phyloP scores from a whole-genome alignment of 1,284 basidiomycete genomes.

The Waitea zeae region DNA sequence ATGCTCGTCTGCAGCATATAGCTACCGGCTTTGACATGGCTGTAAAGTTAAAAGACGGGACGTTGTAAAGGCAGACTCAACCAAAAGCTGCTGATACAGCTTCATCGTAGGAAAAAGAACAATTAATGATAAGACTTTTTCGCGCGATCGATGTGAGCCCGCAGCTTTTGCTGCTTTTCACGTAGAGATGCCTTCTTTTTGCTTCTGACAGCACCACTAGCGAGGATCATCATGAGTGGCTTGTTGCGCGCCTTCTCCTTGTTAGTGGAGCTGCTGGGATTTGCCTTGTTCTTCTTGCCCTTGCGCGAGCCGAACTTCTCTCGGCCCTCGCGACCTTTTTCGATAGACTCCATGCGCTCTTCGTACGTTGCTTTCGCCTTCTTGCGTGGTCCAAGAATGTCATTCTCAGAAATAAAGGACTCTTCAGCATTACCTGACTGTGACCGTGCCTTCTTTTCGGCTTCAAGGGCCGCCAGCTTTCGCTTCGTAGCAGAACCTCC shows the following conservation, averaged over 20 bases:
- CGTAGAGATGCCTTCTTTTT: constrained; percentile 82
- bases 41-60: not conserved
- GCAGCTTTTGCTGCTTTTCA: constrained; percentile 68
- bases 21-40: constrained; percentile 1
- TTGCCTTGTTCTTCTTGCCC: constrained; percentile 77
- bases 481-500: constrained; percentile 73
- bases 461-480: constrained; percentile 69
- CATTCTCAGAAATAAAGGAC: constrained; percentile 73
- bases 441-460: constrained; percentile 35
- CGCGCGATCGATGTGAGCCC: constrained; percentile 53
- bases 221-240: constrained; percentile 85
- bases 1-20: constrained; percentile 1
- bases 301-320: constrained; percentile 87
- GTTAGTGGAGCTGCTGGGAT: constrained; percentile 73
- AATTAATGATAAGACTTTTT: constrained; percentile 38
- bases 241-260: constrained; percentile 83
- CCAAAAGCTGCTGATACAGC: no score
- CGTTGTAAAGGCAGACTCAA: no score
- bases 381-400: constrained; percentile 90
- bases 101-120: constrained; percentile 2
- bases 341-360: constrained; percentile 84
- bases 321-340: constrained; percentile 86
- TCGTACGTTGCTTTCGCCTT: constrained; percentile 91
- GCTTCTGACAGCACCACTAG: constrained; percentile 54
- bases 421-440: constrained; percentile 28